Base-by-base conservation (phyloP, 768 basidiomycete species). In the Pleurotus sapidus region DNA sequence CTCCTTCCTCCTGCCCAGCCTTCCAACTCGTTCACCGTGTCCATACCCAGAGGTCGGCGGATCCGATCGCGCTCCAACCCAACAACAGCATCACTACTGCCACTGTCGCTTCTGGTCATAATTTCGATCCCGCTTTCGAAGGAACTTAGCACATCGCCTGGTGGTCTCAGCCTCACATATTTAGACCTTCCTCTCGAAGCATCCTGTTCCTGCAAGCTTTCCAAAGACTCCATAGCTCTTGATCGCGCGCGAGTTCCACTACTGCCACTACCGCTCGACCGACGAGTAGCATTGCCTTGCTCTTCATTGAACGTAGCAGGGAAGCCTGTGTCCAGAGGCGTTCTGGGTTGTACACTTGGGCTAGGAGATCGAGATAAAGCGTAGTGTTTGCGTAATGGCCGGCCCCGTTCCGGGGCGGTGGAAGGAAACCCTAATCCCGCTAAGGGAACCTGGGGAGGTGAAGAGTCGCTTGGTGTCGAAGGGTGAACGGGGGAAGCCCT, bases 271-370 rank as follows among this genome's bases (percentile, higher is more conserved):
- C 59, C 47, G 59, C 59, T 54, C 63, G 55, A 54, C 61, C 15
- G 46, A 20, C 23, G 46, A 48, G 17, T 20, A 25, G 14, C 5
- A 30, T 15, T 27, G 5, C 49, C 27, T 7, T 20, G 23, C 27
- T 27, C 34, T n/a, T 2, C 14, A 6, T n/a, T 34, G 27, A 50
- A 50, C 49, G 49, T 6, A 4, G 30, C 49, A 15, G 15, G 12
- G 3, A 20, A 56, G 1, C 57, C 61, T 4, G 68, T 56, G 42
- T 79, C 77, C 4, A 67, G 60, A 1, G 84, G 84, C 0, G 82
- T 84, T 5, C 69, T 62, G 0, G 80, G 80, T 1, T 73, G 70
- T 7, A 77, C 66, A 58, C 77, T 78, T 0, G 80, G 80, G 65
- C 80, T 82, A 6, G 74, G 70, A 4, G 80, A 82, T 17, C 80